Conservation (phyloP, 176 grass and related monocot genomes). For the Melocanna baccifera region DNA sequence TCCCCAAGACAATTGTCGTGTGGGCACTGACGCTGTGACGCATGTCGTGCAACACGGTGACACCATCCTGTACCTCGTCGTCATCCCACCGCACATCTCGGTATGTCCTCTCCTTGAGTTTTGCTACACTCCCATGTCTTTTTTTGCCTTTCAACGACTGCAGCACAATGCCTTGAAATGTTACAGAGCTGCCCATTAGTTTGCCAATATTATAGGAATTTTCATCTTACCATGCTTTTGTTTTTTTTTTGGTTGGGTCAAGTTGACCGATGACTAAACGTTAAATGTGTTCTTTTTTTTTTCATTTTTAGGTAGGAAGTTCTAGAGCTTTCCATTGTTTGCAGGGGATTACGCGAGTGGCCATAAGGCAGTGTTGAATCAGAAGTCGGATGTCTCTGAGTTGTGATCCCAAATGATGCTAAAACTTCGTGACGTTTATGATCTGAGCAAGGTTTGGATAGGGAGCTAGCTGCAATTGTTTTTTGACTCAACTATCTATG, state of each 20-base stretch:
- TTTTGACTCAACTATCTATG: too few species aligned
- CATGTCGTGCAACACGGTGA: conserved; percentile 84
- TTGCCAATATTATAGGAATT: neutral
- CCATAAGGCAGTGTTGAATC: conserved; percentile 75
- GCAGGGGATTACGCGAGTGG: conserved; percentile 90
- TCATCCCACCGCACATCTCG: conserved; percentile 54
- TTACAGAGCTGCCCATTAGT: neutral
- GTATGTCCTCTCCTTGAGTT: conserved; percentile 33
- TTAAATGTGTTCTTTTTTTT: neutral
- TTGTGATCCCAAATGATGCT: conserved; percentile 75
- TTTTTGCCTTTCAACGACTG: neutral
- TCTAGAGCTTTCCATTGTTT: conserved; percentile 91
- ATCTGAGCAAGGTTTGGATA: conserved; percentile 71
- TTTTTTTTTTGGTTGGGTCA: neutral
- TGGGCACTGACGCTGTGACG: conserved; percentile 56
- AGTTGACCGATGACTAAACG: neutral
- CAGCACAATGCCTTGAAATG: neutral
- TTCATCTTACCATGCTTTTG: neutral
- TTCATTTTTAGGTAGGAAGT: conserved; percentile 65
- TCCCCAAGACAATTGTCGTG: conserved; percentile 60
- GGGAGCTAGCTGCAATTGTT: neutral
- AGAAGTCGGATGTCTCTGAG: conserved; percentile 83
- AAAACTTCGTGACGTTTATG: conserved; percentile 62
- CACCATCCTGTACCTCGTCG: conserved; percentile 58
- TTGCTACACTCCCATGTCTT: neutral